A percentile compares a stretch with the other conserved stretches of the same genome.
These are phyloP conservation scores for Sporisorium sorghi DNA, from an alignment of 1,284 basidiomycete genomes.

Conservation along the genomic window DNA sequence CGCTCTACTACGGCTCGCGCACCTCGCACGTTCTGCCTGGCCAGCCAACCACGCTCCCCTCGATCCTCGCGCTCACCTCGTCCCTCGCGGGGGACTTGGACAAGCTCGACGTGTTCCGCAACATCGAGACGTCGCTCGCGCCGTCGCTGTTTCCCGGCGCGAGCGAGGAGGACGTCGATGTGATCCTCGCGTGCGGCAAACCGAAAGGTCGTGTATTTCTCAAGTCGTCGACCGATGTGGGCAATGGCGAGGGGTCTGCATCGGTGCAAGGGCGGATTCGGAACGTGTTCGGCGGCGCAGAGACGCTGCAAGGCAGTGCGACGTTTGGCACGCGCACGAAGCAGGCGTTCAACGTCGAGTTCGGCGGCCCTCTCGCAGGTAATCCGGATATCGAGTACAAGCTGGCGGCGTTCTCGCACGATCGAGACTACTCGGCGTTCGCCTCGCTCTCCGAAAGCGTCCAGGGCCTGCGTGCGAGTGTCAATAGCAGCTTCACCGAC, in stretches of 20 bases:
- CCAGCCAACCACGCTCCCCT: constrained; percentile 58
- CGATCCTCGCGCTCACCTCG: constrained; percentile 75
- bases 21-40: constrained; percentile 53
- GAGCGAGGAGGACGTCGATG: constrained; percentile 80
- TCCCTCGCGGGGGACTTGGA: constrained; percentile 78
- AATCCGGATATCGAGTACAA: constrained; percentile 77
- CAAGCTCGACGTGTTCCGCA: constrained; percentile 81
- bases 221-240: constrained; percentile 90
- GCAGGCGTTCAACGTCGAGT: constrained; percentile 75
- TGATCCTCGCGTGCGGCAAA: constrained; percentile 79
- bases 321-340: constrained; percentile 89
- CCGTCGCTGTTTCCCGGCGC: constrained; percentile 75
- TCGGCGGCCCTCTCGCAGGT: constrained; percentile 64
- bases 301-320: constrained; percentile 84
- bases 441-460: constrained; percentile 79
- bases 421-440: constrained; percentile 78
- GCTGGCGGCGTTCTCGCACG: constrained; percentile 75
- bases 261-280: constrained; percentile 61
- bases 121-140: constrained; percentile 80
- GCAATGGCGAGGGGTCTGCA: constrained; percentile 86
- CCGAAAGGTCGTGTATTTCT: constrained; percentile 84
- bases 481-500: constrained; percentile 73
- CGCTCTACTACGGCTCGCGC: constrained; percentile 68
- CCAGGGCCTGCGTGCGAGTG: constrained; percentile 76
- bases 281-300: constrained; percentile 92